A percentile compares a stretch with the other conserved stretches of the same genome.
Conservation (phyloP, 2,329 filamentous ascomycete genomes). For the Apiospora hydei region DNA sequence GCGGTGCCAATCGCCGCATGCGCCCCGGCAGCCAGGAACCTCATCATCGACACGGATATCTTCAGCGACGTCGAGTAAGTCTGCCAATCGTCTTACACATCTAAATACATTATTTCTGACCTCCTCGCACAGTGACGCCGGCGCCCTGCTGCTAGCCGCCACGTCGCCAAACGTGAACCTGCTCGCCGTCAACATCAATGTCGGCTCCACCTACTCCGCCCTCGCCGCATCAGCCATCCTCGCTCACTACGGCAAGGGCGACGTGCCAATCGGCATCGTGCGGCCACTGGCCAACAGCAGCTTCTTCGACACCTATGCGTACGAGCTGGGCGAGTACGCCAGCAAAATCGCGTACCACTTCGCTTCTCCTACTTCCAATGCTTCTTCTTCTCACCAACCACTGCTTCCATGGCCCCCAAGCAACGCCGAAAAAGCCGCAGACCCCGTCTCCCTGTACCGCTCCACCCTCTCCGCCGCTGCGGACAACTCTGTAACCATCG, state of each 20-base stretch:
- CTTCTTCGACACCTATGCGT: conserved; percentile 52
- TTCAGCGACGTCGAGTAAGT: conserved; percentile 55
- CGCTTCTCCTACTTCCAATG: conserved; percentile 28
- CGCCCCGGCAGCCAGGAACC: conserved; percentile 38
- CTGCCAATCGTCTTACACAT: background rate
- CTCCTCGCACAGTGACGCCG: conserved; percentile 45
- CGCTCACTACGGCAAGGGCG: conserved; percentile 31
- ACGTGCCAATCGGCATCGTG: conserved; percentile 33
- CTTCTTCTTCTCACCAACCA: background rate
- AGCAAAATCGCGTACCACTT: conserved; percentile 55
- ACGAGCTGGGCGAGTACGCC: conserved; percentile 51
- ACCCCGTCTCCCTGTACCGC: conserved; percentile 54
- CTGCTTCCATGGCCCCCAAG: conserved; percentile 40
- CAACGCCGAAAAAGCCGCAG: conserved; percentile 45
- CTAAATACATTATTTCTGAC: background rate
- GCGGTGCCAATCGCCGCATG: background rate
- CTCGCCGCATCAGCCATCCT: conserved; percentile 40
- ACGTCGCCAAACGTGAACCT: conserved; percentile 47
- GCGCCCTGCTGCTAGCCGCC: conserved; percentile 50
- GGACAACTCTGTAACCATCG: conserved; percentile 52
- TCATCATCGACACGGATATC: conserved; percentile 56
- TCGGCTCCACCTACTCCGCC: conserved; percentile 50
- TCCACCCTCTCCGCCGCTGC: conserved; percentile 48
- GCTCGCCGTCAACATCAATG: conserved; percentile 51
- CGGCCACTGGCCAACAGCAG: conserved; percentile 50